Base-by-base conservation (phyloP, 1,139 yeast genomes). In the Sugiyamaella japonica region DNA sequence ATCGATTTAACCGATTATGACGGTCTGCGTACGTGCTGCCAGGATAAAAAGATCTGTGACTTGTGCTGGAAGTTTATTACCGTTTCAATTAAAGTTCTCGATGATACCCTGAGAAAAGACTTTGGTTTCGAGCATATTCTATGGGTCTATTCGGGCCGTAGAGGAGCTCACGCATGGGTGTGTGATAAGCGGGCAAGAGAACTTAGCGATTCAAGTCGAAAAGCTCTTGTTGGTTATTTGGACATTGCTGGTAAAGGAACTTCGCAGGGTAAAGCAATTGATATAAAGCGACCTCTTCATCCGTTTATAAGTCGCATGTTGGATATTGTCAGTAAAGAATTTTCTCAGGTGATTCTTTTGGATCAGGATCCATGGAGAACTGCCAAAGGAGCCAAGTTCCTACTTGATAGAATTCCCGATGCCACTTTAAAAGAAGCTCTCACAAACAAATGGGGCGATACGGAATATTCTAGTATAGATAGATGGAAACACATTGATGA, bases 81-180 rank as follows among this genome's bases (percentile, higher is more conserved):
- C n/a, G 83, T 90, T 23, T 97, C 98, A 1, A 81, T 91, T 55
- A 79, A 83, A 63, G 82, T 91, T 45, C 74, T 95, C 57, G 90
- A 88, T 56, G 67, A 72, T 1, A 86, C 96, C 0, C 75, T 93
- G 55, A 75, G 82, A 54, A 89, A 89, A 50, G 99, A 93, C 70
- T 93, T 95, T 72, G 98, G 97, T 0, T 91, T 89, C 70, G 74
- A 84, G 55, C 85, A 89, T 69, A 75, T 90, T 67, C 76, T 93
- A 47, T 93, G 99, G 99, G 97, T 93, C 2, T 93, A 89, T 68
- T 89, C 97, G 0, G 99, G 99, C 48, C 85, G 99, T 76, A 87
- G 99, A 79, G 99, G 99, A 70, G 97, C 96, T 25, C 99, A 93
- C 77, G 95, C 98, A 64, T 93, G 99, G 99, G 80, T 93, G 25